phyloP scores from a whole-genome alignment of 805 yeast species.

The Nakazawaea wyomingensis region DNA sequence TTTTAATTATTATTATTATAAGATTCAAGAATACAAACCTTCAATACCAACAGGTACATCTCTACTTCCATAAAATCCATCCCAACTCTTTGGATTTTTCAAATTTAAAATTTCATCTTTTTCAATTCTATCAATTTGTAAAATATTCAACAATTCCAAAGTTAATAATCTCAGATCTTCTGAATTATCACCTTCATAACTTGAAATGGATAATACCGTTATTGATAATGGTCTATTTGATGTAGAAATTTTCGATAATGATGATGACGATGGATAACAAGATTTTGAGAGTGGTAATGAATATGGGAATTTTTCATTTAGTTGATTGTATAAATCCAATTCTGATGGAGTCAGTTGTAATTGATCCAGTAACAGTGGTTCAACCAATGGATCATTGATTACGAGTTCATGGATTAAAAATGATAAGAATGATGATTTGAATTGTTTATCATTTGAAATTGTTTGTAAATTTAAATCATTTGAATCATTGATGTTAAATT shows the following conservation, averaged over 20 bases:
- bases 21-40: constrained; percentile 57
- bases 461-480: no score
- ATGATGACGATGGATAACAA: not conserved
- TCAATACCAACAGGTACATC: constrained; percentile 61
- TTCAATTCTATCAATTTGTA: not conserved
- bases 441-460: constrained; percentile 2
- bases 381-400: no score
- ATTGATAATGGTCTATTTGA: not conserved
- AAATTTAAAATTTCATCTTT: constrained; percentile 20
- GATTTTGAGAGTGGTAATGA: constrained; percentile 15
- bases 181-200: constrained; percentile 88
- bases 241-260: not conserved
- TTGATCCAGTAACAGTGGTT: not conserved
- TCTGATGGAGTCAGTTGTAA: constrained; percentile 9
- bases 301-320: constrained; percentile 14
- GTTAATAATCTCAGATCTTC: constrained; percentile 60
- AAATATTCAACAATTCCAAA: constrained; percentile 14
- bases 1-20: no score
- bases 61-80: constrained; percentile 74
- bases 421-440: not conserved
- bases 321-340: constrained; percentile 4
- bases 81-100: constrained; percentile 74
- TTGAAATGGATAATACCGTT: constrained; percentile 36
- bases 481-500: constrained; percentile 15
- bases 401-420: not conserved